Evolutionary conservation across 2,329 filamentous ascomycete genomes (phyloP), one percentile per base, ranked within the genome.

Genomic region (Monosporascus sp.): DNA sequence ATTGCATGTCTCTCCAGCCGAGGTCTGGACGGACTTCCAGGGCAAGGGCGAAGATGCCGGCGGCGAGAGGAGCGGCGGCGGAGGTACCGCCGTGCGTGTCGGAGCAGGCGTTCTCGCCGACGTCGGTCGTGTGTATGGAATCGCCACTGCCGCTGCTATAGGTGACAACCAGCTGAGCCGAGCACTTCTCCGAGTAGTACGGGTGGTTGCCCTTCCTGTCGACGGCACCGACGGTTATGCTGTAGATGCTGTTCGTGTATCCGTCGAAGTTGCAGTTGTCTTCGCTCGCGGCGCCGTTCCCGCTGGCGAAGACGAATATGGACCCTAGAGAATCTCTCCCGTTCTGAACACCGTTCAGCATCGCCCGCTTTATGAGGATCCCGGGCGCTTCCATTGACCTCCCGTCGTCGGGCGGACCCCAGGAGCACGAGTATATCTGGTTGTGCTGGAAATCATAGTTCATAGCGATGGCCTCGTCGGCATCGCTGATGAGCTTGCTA

Each of bases 251-350:
- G 76, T 99, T 99, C 55, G 94, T 99, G 72, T 99, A 99, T 39
- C 94, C 94, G 67, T 99, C 94, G 68, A 99, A 99, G 70, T 99
- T 99, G 80, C 94, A 99, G 72, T 99, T 97, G 70, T 99, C 94
- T 47, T 89, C 92, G 58, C 77, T 83, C 3, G 79, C 77, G 9
- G 93, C 95, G 53, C 94, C 94, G 66, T 99, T 99, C 54, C 94
- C 94, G 60, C 93, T 92, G 44, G 94, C 94, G 70, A 99, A 99
- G 51, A 99, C 94, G 65, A 91, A 99, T 60, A 99, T 89, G 27
- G 90, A 96, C 8, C 94, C 94, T 50, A 86, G 83, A 3, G 91
- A 90, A 48, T 75, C 79, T 49, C 94, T 88, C 43, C 94, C 94
- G 54, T 95, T 85, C 67, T 97, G 92, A 11, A 97, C 81, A 37